phyloP scores from a whole-genome alignment of 305 asterid species.

The Fraxinus nigra region DNA sequence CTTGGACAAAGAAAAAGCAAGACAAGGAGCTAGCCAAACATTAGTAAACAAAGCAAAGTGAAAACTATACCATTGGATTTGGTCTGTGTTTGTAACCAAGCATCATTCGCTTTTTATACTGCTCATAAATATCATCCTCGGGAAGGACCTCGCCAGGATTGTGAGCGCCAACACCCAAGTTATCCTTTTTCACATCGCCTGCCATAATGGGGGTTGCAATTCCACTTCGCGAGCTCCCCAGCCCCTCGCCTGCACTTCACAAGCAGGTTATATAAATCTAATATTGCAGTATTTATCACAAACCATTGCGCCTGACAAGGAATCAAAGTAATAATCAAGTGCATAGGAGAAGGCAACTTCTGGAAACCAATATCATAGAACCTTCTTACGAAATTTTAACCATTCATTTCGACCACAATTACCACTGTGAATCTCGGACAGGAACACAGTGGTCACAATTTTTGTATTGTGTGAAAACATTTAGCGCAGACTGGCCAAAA shows the following conservation, averaged over 20 bases:
- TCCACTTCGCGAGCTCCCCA: constrained; percentile 87
- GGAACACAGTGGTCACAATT: neutral
- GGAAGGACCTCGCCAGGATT: constrained; percentile 89
- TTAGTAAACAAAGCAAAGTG: neutral
- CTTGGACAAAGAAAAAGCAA: neutral
- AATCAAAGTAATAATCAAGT: neutral
- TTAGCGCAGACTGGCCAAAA: neutral
- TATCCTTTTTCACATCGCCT: constrained; percentile 71
- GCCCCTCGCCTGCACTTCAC: constrained; percentile 71
- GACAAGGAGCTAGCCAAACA: neutral
- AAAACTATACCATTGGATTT: constrained; percentile 72
- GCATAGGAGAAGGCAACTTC: neutral
- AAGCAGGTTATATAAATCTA: neutral
- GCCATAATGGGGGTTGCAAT: constrained; percentile 89
- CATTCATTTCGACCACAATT: neutral
- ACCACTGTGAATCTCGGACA: neutral
- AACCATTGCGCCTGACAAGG: neutral
- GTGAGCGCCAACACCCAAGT: constrained; percentile 90
- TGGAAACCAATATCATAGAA: neutral
- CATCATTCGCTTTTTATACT: constrained; percentile 97
- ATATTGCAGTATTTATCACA: neutral
- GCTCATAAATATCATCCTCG: constrained; percentile 93
- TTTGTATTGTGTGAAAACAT: neutral
- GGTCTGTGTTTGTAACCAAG: constrained; percentile 89
- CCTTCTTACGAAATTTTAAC: neutral